Conservation (phyloP, 805 yeast genomes). For the Saccharomycopsis javanensis region DNA sequence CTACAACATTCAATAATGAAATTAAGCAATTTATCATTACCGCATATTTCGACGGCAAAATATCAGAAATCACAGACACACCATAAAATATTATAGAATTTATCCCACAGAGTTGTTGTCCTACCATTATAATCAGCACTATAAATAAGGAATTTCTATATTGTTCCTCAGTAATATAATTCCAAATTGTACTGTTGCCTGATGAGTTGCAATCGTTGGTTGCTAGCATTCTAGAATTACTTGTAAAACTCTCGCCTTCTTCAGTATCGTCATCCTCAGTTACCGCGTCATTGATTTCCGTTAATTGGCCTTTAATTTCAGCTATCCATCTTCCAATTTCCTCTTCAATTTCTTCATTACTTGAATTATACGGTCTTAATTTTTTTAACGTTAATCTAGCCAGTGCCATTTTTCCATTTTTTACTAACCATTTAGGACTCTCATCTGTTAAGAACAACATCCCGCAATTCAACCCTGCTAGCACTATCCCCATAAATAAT, state of each 20-base stretch:
- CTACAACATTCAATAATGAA: conserved; percentile 61
- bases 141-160: conserved; percentile 32
- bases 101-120: conserved; percentile 90
- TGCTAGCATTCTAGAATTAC: neutral
- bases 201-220: neutral
- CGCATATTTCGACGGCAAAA: conserved; percentile 57
- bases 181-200: conserved; percentile 1
- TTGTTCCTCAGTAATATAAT: conserved; percentile 5
- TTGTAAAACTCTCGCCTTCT: neutral
- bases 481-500: conserved; percentile 45
- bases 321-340: conserved; percentile 10
- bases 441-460: conserved; percentile 45
- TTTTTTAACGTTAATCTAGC: conserved; percentile 31
- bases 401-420: conserved; percentile 35
- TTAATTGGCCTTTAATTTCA: neutral
- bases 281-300: neutral
- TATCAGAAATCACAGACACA: conserved; percentile 63
- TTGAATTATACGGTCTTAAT: conserved; percentile 24
- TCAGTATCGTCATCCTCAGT: neutral
- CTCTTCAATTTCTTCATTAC: conserved; percentile 1
- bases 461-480: conserved; percentile 43
- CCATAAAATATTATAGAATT: conserved; percentile 92
- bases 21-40: conserved; percentile 65
- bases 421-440: conserved; percentile 75
- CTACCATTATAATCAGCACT: conserved; percentile 63